Base-by-base conservation (phyloP, 1,284 basidiomycete species). In the Ganoderma lucidum region DNA sequence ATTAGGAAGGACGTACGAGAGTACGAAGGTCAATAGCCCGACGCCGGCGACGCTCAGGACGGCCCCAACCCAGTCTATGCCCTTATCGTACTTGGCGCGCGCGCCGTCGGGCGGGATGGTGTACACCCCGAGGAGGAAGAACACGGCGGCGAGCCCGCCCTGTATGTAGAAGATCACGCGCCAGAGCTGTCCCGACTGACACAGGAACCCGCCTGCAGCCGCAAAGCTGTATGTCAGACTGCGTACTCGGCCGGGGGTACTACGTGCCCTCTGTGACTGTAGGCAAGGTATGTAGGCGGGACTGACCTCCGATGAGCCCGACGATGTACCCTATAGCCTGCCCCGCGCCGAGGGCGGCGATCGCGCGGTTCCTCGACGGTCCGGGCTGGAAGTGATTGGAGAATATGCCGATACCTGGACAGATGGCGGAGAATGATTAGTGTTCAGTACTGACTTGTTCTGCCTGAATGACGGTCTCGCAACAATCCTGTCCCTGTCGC, bases 131-230 rank as follows among this genome's bases (percentile, higher is more conserved):
- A 79, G 67, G 19, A 76, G 64, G 39, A 78, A 77, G 63, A 82
- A 77, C 0, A 79, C 44, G 14, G 73, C 63, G 14, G 74, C 78
- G 19, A 82, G 77, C 1, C 76, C 81, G 19, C 78, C 76, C 72
- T 82, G 79, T 19, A 82, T 75, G 68, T 74, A 81, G 73, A 81
- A 81, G 14, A 80, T 77, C 3, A 77, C 75, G 15, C 81, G 71
- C 81, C 81, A 82, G 9, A 80, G 79, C 23, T 77, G 77, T 9
- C 48, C 63, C 41, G 77, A 78, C 65, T 81, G 74, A 35, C 78
- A 75, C 28, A 82, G 70, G 8, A 81, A 67, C 58, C 80, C 80
- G 51, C 79, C 80, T 80, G 53, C 12, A 28, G 3, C 14, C 53
- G 15, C 45, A 48, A n/a, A n/a, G 23, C 23, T 23, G 1, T 6